phyloP scores from a whole-genome alignment of 2,329 filamentous ascomycete genomes.

The Colletotrichum limetticola region DNA sequence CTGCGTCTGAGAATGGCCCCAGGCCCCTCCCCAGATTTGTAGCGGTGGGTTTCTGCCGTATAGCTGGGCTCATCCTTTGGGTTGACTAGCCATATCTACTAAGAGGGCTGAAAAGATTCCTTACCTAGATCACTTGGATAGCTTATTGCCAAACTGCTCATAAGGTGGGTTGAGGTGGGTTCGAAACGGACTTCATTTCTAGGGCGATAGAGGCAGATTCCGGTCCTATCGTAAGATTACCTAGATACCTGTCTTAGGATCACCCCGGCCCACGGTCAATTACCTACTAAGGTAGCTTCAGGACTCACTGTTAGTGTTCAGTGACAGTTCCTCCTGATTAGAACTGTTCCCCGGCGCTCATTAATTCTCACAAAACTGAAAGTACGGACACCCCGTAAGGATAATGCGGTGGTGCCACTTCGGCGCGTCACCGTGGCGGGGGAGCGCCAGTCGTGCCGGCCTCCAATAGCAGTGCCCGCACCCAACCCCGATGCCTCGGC shows the following conservation, averaged over 20 bases:
- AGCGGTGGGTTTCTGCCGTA: neutral
- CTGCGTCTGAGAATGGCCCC: conserved; percentile 22
- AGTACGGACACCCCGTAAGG: no score
- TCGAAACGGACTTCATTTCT: neutral
- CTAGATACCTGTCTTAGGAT: neutral
- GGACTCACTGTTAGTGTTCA: neutral
- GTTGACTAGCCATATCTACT: no score
- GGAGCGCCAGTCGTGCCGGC: neutral
- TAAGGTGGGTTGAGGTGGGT: neutral
- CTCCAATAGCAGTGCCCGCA: conserved; percentile 19
- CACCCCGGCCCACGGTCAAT: neutral
- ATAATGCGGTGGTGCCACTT: conserved; percentile 20
- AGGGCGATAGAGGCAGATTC: neutral
- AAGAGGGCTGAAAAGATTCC: no score
- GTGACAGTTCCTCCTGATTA: neutral
- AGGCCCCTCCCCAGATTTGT: neutral
- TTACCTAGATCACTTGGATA: no score
- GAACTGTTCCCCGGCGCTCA: neutral
- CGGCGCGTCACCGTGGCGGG: conserved; percentile 11
- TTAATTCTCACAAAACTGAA: neutral
- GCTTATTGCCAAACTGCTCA: neutral
- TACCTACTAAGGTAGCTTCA: no score
- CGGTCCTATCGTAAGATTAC: neutral
- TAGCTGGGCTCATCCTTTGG: no score
- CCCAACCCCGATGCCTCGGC: conserved; percentile 25